Conservation (phyloP, 2,329 filamentous ascomycete genomes). For the Aspergillus costaricaensis region DNA sequence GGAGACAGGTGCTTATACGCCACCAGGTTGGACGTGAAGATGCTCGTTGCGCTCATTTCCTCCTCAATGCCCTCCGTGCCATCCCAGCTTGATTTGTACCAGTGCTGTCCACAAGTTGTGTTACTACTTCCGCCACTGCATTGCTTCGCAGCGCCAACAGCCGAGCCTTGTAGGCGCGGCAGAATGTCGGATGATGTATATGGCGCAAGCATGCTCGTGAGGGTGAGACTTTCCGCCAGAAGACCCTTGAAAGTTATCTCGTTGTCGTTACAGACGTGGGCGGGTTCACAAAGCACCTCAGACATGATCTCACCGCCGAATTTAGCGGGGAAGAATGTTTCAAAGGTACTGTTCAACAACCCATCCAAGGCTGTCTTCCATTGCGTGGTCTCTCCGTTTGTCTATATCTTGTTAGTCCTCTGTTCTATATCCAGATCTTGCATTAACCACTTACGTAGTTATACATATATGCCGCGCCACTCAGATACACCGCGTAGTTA, state of each 20-base stretch:
- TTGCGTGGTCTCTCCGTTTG: constrained; percentile 29
- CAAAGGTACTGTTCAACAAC: constrained; percentile 58
- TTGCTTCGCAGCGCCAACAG: constrained; percentile 53
- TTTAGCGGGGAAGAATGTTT: constrained; percentile 53
- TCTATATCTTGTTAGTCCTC: constrained; percentile 20
- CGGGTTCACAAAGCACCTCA: constrained; percentile 58
- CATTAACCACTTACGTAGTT: constrained; percentile 43
- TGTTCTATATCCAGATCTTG: no score
- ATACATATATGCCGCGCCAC: constrained; percentile 57
- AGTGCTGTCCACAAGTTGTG: constrained; percentile 37
- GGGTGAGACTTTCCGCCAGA: constrained; percentile 58
- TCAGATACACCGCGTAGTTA: constrained; percentile 55
- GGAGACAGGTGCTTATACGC: background rate
- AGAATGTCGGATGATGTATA: constrained; percentile 53
- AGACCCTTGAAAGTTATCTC: constrained; percentile 66
- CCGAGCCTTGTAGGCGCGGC: constrained; percentile 53
- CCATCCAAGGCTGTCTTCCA: constrained; percentile 57
- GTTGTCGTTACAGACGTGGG: constrained; percentile 57
- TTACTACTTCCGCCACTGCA: constrained; percentile 49
- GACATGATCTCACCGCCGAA: constrained; percentile 49
- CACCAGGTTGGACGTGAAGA: constrained; percentile 13
- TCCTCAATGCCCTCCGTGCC: constrained; percentile 31
- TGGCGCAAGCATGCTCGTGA: constrained; percentile 57
- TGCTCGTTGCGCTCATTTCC: constrained; percentile 32
- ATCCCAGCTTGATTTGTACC: constrained; percentile 34